Evolutionary conservation across 495 filamentous ascomycete genomes (phyloP), one percentile per base, ranked within the genome.

Genomic region (Aspergillus ellipticus): DNA sequence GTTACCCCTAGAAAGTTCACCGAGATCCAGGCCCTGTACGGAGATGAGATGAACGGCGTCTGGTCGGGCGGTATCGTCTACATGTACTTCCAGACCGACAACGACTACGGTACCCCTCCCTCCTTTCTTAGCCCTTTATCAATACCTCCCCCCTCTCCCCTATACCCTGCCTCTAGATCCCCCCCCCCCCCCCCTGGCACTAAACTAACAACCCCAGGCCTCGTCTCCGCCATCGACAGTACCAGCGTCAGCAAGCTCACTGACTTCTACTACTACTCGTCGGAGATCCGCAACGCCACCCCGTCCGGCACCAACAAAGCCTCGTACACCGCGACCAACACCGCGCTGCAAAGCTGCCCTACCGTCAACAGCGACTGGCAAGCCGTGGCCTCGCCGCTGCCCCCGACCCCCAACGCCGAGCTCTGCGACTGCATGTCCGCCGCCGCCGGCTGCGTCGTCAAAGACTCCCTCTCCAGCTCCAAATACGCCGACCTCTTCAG

Each of bases 11-110:
- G 94, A 66, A 72, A 77, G 42, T 97, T 94, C 76, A 85, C 89
- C 53, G 94, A 98, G 62, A 92, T 96, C n/a, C 72, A 71, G 13
- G 85, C 90, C 41, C 79, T 98, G 4, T 98, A 88, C 70, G 88
- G 88, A 2, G 58, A 76, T 6, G 64, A 92, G 31, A 97, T 98
- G 94, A 85, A 84, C 10, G 64, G 62, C 13, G 90, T 96, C 46
- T 93, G 89, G 83, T 96, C 89, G 37, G 93, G 93, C 59, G 93
- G 93, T 65, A 94, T 97, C 59, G 89, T 96, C 17, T 97, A 97
- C 78, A 95, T 95, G 92, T 97, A 94, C 77, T 92, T 92, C 79
- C 77, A 97, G 69, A 91, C 96, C 66, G 77, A 76, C 17, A 97
- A 97, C 72, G 75, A 96, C 69, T 98, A 89, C 65, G 94, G 92